A percentile compares a stretch with the other conserved stretches of the same genome.
phyloP scores from a whole-genome alignment of 805 yeast species.

The Saccharomycodes ludwigii region DNA sequence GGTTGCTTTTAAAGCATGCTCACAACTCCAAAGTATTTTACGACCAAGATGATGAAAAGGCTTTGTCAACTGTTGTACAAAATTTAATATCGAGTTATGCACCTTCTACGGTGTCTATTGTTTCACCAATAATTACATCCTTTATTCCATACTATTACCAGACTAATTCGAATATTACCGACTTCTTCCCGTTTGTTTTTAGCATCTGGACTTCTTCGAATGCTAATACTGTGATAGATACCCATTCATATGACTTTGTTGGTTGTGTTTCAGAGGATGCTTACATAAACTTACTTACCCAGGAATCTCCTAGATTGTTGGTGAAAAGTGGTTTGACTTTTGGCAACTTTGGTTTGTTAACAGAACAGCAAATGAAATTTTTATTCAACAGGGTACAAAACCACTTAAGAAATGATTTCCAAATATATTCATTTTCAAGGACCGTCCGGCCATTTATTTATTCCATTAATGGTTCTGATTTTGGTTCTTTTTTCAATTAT shows the following conservation, averaged over 20 bases:
- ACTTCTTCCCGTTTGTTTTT: conserved; percentile 55
- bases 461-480: conserved; percentile 43
- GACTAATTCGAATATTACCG: conserved; percentile 30
- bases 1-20: conserved; percentile 39
- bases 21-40: conserved; percentile 44
- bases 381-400: conserved; percentile 44
- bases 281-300: conserved; percentile 17
- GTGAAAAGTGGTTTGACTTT: conserved; percentile 21
- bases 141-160: conserved; percentile 35
- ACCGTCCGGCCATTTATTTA: conserved; percentile 37
- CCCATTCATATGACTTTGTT: conserved; percentile 50
- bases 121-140: conserved; percentile 40
- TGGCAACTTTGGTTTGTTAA: conserved; percentile 51
- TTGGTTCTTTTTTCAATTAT: conserved; percentile 34
- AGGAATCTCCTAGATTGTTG: conserved; percentile 19
- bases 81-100: conserved; percentile 40
- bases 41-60: conserved; percentile 24
- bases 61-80: conserved; percentile 37
- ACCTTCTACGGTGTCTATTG: conserved; percentile 37
- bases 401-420: conserved; percentile 26
- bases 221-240: conserved; percentile 40
- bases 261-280: conserved; percentile 47
- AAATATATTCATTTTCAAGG: conserved; percentile 31
- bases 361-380: conserved; percentile 46
- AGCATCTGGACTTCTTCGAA: conserved; percentile 56